Conservation (phyloP, 2,329 filamentous ascomycete species). For the Cytospora leucostoma region DNA sequence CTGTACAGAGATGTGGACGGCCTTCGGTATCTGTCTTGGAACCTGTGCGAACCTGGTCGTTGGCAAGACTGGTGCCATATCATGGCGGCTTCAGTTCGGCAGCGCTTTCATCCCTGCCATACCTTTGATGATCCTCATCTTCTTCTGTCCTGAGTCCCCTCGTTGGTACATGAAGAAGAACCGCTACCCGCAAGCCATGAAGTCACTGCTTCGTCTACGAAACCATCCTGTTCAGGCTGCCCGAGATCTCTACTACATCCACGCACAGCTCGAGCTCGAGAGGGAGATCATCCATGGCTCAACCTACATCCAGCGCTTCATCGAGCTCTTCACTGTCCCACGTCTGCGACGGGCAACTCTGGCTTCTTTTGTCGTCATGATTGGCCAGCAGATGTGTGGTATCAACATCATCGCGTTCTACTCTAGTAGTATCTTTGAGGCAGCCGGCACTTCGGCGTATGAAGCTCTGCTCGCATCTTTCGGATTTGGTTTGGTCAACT, state of each 20-base stretch:
- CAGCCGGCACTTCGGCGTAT: conserved; percentile 43
- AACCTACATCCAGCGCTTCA: conserved; percentile 53
- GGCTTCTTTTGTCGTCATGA: conserved; percentile 70
- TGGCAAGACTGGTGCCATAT: conserved; percentile 57
- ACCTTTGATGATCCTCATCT: conserved; percentile 58
- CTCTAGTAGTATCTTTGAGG: conserved; percentile 47
- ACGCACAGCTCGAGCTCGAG: conserved; percentile 50
- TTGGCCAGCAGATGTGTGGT: conserved; percentile 63
- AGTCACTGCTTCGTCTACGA: conserved; percentile 57
- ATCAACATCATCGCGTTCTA: conserved; percentile 56
- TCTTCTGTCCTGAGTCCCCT: conserved; percentile 64
- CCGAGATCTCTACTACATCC: conserved; percentile 61
- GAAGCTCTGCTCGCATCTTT: conserved; percentile 45
- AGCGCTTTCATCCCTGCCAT: conserved; percentile 67
- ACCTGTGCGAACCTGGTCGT: conserved; percentile 66
- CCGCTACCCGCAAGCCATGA: conserved; percentile 55
- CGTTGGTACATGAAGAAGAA: conserved; percentile 68
- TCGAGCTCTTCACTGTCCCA: conserved; percentile 60
- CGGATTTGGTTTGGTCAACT: conserved; percentile 58
- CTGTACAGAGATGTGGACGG: conserved; percentile 54
- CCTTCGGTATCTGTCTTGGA: conserved; percentile 54
- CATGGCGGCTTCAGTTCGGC: conserved; percentile 65
- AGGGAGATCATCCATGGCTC: conserved; percentile 32
- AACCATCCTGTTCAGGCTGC: conserved; percentile 62
- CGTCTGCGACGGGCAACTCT: conserved; percentile 63